Base-by-base conservation (phyloP, 2,329 filamentous ascomycete genomes). In the Fusarium tricinctum region DNA sequence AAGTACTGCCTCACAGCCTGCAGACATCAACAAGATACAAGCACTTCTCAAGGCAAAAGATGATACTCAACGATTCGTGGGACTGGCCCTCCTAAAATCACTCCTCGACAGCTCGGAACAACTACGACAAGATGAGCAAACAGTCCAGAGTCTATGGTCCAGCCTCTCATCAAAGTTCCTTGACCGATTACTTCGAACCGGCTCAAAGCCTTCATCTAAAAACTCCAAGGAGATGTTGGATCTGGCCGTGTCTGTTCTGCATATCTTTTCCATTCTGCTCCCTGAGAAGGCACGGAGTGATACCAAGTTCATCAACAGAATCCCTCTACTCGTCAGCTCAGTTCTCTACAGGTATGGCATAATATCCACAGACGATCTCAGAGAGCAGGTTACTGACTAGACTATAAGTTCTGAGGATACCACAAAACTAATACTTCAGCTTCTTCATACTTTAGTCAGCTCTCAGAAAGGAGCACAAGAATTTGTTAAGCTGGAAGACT, bases 11-110 rank as follows among this genome's bases (percentile, higher is more conserved):
- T 56, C 70, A 20, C 62, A 55, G 42, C 42, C 59, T 8, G 66
- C 68, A 38, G 75, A 73, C 55, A 55, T 80, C 51, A 78, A 83
- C 50, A 86, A 85, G 70, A 84, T 91, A 53, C 81, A 86, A 66
- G 72, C 80, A 2, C 82, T 91, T 4, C 82, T 92, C 33, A 80
- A 81, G 54, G 78, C 86, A 54, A 88, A 87, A 63, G 85, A 91
- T 73, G 89, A 92, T 74, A 92, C 90, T 1, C 87, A 88, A 20
- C 85, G 88, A 72, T 91, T 92, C 69, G 89, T 91, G 39, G 90
- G 89, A 9, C 80, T 92, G 22, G 88, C 89, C 2, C 81, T 92
- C 22, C 82, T 92, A 50, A 90, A 89, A 72, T 86, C 87, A n/a
- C 78, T 90, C 14, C 81, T 92, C 32, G 89, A 91, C 76, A 88